Base-by-base conservation (phyloP, 140 eudicot genomes). In the Erigeron philadelphicus region DNA sequence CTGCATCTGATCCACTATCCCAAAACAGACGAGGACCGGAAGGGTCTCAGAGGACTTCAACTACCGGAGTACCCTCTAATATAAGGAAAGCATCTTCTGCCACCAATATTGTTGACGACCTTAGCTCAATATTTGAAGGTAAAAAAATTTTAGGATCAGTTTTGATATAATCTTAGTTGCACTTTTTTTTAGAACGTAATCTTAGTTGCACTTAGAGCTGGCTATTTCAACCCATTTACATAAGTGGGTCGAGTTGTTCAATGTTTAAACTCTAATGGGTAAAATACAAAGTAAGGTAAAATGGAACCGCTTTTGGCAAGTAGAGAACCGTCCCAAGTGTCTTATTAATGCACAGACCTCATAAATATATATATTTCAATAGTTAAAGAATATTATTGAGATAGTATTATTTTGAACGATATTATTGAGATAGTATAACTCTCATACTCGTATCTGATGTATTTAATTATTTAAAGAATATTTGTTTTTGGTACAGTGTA, bases 41-140 rank as follows among this genome's bases (percentile, higher is more conserved):
- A 56, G 86, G 81, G 63, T 61, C 80, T 16, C 88, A 79, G 75
- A 73, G 82, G 75, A 47, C 89, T 53, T 75, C 87, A 15, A 70
- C 83, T 44, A 71, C 75, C 45, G 87, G 81, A 63, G 78, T 68
- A 71, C 19, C 97, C 15, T 80, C 98, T 3, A 88, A 83, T 79
- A 86, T 86, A 71, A 84, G 81, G 76, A 93, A 93, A 77, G 93
- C 93, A 47, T 81, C 95, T 82, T 93, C 98, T 5, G 61, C 98
- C 31, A 74, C 88, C 45, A 93, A 83, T 78, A 81, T 86, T 44
- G 96, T 86, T 61, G 98, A 93, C 66, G 98, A 93, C 70, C 90
- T 93, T 54, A 89, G 88, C 82, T 86, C 95, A 53, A 84, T 93
- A 76, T 88, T 93, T 80, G 96, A 21, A 21, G 25, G 25, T 21